Conservation (phyloP, 2,329 filamentous ascomycete genomes). For the Ophiosphaerella narmari region DNA sequence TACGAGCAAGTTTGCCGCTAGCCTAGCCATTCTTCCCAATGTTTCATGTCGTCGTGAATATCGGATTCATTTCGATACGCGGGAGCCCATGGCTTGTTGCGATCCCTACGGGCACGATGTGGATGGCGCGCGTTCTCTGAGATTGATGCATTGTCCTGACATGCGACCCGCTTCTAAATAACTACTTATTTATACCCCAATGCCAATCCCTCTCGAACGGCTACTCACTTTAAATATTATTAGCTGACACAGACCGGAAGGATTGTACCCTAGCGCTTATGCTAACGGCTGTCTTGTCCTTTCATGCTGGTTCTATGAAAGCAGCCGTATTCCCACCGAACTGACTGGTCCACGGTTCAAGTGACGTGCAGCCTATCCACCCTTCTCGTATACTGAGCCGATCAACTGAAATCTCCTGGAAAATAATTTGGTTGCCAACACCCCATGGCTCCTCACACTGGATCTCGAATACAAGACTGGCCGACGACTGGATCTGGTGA, state of each 20-base stretch:
- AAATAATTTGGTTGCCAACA: conserved; percentile 15
- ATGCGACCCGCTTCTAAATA: conserved; percentile 18
- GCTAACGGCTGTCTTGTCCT: conserved; percentile 36
- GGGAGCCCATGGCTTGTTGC: conserved; percentile 9
- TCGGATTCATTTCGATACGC: conserved; percentile 12
- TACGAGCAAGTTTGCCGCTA: conserved; percentile 12
- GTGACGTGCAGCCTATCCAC: conserved; percentile 36
- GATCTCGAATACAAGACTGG: conserved; percentile 17
- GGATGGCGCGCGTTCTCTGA: conserved; percentile 10
- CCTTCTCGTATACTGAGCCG: conserved; percentile 29
- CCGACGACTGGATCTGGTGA: conserved; percentile 4
- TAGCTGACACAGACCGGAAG: conserved; percentile 37
- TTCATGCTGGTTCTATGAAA: conserved; percentile 44
- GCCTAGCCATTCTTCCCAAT: conserved; percentile 19
- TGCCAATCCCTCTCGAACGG: conserved; percentile 33
- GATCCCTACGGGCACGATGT: conserved; percentile 1
- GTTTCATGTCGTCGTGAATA: conserved; percentile 19
- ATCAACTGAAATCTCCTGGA: conserved; percentile 22
- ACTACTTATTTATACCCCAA: conserved; percentile 38
- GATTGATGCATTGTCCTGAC: conserved; percentile 29
- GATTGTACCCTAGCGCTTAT: conserved; percentile 41
- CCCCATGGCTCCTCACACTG: conserved; percentile 38
- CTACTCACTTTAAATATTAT: conserved; percentile 18
- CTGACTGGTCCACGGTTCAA: conserved; percentile 37
- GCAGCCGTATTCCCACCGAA: conserved; percentile 22